Evolutionary conservation across 768 basidiomycete genomes (phyloP), one percentile per base, ranked within the genome.

Genomic region (Leucocoprinus sp.): DNA sequence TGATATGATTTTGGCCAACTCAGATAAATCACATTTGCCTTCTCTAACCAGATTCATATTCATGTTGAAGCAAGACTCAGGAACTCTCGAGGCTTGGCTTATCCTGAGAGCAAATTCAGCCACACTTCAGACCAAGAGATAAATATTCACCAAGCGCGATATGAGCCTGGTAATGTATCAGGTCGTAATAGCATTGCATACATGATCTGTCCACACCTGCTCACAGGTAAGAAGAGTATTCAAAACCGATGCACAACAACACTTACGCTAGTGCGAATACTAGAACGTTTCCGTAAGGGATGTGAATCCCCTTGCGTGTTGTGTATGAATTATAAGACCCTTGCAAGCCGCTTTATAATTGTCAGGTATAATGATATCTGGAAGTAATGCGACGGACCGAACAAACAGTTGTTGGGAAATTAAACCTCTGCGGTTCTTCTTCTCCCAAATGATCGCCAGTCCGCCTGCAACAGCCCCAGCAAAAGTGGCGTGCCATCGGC

Each of bases 341-440:
- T 61, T 97, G 93, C 5, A 97, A 68, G 2, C 93, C 93, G 37
- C 92, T 90, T 5, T 14, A 43, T 23, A 43, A 35, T 26, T 26
- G 15, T 17, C 39, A 26, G 21, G 31, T 4, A 44, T 42, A 15
- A 43, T 29, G 18, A 18, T 18, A 17, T 42, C 5, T 47, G 35
- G 1, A 6, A 6, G 9, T 4, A 47, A n/a, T 9, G 41, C 40
- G 22, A 66, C 80, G 40, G 46, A 81, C 89, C 91, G 78, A 42
- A 95, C 91, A 64, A 95, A 89, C 54, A 93, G 58, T 62, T 93
- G 92, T 55, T 93, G 90, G 0, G 84, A 84, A 51, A 93, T 84
- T 14, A 75, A 74, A 12, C 69, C 63, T 46, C 87, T 68, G 27
- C 85, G 62, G 2, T 72, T 71, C 50, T 66, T 69, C 58, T 78